Conservation (phyloP, 2,329 filamentous ascomycete genomes). For the Aspergillus costaricaensis region DNA sequence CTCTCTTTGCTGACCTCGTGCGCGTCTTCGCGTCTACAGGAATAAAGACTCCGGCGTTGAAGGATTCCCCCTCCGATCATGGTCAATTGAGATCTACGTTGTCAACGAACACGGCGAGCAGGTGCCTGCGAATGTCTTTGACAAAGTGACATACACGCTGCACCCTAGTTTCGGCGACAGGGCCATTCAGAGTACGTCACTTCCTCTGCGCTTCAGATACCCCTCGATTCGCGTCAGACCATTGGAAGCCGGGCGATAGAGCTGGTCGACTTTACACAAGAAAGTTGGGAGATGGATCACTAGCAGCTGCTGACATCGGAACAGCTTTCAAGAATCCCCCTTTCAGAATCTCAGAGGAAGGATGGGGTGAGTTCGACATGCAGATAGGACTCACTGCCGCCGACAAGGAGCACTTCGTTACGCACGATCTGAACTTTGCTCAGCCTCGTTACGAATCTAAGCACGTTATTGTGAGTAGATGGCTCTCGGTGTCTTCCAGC, state of each 20-base stretch:
- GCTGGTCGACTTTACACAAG: background rate
- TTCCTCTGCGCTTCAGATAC: background rate
- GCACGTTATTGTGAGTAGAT: slow-evolving; percentile 65
- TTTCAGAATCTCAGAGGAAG: slow-evolving; percentile 88
- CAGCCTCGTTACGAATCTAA: slow-evolving; percentile 77
- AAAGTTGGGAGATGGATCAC: background rate
- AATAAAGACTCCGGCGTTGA: slow-evolving; percentile 79
- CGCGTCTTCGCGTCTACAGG: slow-evolving; percentile 47
- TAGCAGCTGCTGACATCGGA: slow-evolving; percentile 10
- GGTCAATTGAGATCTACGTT: slow-evolving; percentile 84
- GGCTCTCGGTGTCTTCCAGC: background rate
- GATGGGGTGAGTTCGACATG: slow-evolving; percentile 99
- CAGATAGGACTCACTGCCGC: slow-evolving; percentile 77
- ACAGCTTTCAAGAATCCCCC: slow-evolving; percentile 79
- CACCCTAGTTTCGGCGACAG: slow-evolving; percentile 90
- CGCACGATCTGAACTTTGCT: slow-evolving; percentile 91
- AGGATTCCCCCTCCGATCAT: slow-evolving; percentile 88
- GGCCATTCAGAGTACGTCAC: slow-evolving; percentile 71
- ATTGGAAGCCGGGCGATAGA: background rate
- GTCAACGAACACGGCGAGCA: slow-evolving; percentile 85
- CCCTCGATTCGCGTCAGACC: background rate
- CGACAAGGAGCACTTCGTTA: slow-evolving; percentile 81
- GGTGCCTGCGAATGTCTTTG: slow-evolving; percentile 79
- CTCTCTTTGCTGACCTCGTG: background rate
- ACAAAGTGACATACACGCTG: slow-evolving; percentile 88